Evolutionary conservation across 331 rosid genomes (phyloP).

Genomic region (Quercus phellos): DNA sequence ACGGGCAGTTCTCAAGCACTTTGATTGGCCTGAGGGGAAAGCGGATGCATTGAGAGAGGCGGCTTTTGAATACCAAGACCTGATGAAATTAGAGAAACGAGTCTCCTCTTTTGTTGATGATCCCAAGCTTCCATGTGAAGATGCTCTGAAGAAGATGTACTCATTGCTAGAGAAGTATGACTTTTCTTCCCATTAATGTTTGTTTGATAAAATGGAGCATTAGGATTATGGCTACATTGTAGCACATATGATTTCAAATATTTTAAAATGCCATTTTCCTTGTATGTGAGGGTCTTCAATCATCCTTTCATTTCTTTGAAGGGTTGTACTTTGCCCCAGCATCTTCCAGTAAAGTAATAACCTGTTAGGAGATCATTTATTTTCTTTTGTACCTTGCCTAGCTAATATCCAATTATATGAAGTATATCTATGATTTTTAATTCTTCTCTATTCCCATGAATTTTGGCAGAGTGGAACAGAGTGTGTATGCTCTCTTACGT

Average conservation of each 20-base stretch:
- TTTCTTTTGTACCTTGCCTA: background rate
- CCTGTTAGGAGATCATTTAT: background rate
- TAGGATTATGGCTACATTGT: background rate
- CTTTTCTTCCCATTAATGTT: constrained; percentile 12
- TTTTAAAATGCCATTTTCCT: background rate
- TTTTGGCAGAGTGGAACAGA: constrained; percentile 69
- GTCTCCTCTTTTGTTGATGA: constrained; percentile 74
- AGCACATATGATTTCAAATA: background rate
- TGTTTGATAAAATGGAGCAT: background rate
- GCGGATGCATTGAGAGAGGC: constrained; percentile 96
- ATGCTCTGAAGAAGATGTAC: constrained; percentile 88
- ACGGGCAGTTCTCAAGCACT: constrained; percentile 93
- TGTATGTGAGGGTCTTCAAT: background rate
- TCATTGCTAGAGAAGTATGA: constrained; percentile 87
- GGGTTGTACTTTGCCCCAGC: background rate
- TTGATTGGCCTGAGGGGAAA: constrained; percentile 99
- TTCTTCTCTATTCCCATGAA: constrained; percentile 1
- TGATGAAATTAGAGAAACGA: constrained; percentile 76
- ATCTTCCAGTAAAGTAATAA: background rate
- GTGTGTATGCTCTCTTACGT: constrained; percentile 75
- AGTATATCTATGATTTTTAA: background rate
- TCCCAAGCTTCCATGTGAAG: constrained; percentile 75
- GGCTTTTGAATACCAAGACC: constrained; percentile 87
- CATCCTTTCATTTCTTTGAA: background rate
- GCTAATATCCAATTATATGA: background rate